A percentile compares a stretch with the other conserved stretches of the same genome.
Conservation (phyloP, 2,329 filamentous ascomycete genomes). For the Apiospora arundinis region DNA sequence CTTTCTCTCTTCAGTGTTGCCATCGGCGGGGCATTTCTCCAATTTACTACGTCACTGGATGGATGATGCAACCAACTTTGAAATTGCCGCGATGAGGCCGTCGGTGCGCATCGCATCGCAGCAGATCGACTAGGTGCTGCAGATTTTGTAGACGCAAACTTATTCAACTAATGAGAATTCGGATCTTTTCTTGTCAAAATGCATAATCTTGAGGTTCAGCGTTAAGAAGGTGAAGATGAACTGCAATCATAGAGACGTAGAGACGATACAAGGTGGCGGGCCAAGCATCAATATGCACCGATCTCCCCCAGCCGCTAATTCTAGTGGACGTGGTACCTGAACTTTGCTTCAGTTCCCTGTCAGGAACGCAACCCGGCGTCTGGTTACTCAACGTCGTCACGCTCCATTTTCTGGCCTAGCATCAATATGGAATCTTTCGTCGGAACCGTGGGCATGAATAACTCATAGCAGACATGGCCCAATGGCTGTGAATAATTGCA, state of each 20-base stretch:
- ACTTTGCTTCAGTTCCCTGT: too few species aligned
- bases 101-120: not conserved
- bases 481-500: too few species aligned
- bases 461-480: too few species aligned
- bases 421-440: too few species aligned
- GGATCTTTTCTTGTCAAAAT: too few species aligned
- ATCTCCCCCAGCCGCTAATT: not conserved
- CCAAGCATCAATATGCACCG: not conserved
- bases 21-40: constrained; percentile 3
- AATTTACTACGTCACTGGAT: constrained; percentile 13
- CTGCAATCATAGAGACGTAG: not conserved
- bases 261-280: not conserved
- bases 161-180: too few species aligned
- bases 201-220: not conserved
- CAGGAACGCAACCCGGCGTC: too few species aligned
- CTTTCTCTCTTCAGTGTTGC: not conserved
- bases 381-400: too few species aligned
- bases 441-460: too few species aligned
- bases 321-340: not conserved
- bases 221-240: not conserved
- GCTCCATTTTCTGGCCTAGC: too few species aligned
- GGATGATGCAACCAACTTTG: not conserved
- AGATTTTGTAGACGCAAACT: too few species aligned
- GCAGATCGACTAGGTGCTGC: too few species aligned
- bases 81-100: not conserved